These are phyloP conservation scores for Baeospora myosura DNA, from an alignment of 1,284 basidiomycete genomes.

Conservation along the genomic window DNA sequence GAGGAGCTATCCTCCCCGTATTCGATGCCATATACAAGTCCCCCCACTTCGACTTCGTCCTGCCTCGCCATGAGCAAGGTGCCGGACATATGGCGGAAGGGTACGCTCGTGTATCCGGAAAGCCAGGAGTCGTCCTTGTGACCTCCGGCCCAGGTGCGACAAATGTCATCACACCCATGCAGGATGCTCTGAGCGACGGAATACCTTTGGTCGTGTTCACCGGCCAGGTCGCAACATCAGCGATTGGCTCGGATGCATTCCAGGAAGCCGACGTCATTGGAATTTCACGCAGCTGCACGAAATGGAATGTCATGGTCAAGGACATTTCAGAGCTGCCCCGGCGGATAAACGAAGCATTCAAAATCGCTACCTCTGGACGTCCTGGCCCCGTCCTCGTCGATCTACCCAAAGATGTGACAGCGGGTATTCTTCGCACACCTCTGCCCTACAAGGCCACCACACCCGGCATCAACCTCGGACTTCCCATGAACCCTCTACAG, in stretches of 20 bases:
- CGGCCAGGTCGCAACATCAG: slow-evolving; percentile 96
- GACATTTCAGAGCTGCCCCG: slow-evolving; percentile 92
- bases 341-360: slow-evolving; percentile 98
- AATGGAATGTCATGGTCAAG: slow-evolving; percentile 99
- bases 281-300: slow-evolving; percentile 94
- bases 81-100: slow-evolving; percentile 99
- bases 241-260: slow-evolving; percentile 96
- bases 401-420: slow-evolving; percentile 96
- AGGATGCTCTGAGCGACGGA: slow-evolving; percentile 94
- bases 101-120: slow-evolving; percentile 95
- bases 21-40: slow-evolving; percentile 99
- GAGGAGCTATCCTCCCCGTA: slow-evolving; percentile 95
- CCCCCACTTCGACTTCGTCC: slow-evolving; percentile 89
- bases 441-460: slow-evolving; percentile 86
- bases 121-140: slow-evolving; percentile 95
- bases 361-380: slow-evolving; percentile 94
- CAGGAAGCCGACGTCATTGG: slow-evolving; percentile 97
- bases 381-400: slow-evolving; percentile 97
- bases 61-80: slow-evolving; percentile 95
- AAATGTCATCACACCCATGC: slow-evolving; percentile 97
- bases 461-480: slow-evolving; percentile 71
- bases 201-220: slow-evolving; percentile 93
- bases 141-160: slow-evolving; percentile 98
- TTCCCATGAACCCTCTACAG: slow-evolving; percentile 72
- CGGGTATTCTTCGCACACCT: slow-evolving; percentile 80